These are phyloP conservation scores for Plasmodium fragile DNA, from an alignment of 169 alveolate species.

Conservation along the genomic window DNA sequence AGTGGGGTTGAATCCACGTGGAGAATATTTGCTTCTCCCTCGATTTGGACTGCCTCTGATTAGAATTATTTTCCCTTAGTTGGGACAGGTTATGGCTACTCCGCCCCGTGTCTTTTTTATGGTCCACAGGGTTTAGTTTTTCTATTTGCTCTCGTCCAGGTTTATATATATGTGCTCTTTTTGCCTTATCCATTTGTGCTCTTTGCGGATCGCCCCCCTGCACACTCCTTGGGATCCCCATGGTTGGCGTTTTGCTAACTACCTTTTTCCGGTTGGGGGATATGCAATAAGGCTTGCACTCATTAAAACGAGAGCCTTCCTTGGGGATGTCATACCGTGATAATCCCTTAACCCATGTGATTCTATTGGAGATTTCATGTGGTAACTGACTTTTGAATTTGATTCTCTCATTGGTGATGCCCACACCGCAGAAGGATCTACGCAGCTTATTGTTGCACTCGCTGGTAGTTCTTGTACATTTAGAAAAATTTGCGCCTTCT, in stretches of 20 bases:
- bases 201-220: not conserved
- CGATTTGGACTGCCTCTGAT: not conserved
- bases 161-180: not conserved
- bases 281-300: not conserved
- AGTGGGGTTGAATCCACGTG: constrained; percentile 86
- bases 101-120: not conserved
- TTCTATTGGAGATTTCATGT: not conserved
- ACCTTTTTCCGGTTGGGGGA: not conserved
- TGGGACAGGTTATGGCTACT: not conserved
- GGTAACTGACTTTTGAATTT: not conserved
- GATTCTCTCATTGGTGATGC: not conserved
- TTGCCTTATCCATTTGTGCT: not conserved
- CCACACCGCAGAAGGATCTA: not conserved
- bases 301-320: not conserved
- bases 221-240: not conserved
- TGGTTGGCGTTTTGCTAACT: not conserved
- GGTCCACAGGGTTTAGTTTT: not conserved
- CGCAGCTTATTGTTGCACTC: not conserved
- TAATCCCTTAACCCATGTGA: not conserved
- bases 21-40: constrained; percentile 81
- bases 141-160: not conserved
- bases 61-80: not conserved
- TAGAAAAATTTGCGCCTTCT: not conserved
- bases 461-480: not conserved
- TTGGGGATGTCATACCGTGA: not conserved